Evolutionary conservation across 202 grass and related monocot genomes (phyloP).

Genomic region (Dendrocalamus latiflorus): DNA sequence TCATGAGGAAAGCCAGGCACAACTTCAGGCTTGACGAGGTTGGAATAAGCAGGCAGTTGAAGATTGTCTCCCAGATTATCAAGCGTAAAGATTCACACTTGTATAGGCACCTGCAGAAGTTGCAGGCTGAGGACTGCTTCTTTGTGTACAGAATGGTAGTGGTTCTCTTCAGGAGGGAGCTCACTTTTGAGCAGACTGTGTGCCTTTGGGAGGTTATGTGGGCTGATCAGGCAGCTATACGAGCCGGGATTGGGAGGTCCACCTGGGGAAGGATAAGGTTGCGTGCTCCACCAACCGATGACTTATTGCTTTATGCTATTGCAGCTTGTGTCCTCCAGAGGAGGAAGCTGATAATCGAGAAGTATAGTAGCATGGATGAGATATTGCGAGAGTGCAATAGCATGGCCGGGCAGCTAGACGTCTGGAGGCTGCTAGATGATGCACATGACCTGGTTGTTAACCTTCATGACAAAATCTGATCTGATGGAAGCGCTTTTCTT

Average conservation of each 20-base stretch:
- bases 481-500: slow-evolving; percentile 11
- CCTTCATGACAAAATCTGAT: slow-evolving; percentile 89
- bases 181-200: slow-evolving; percentile 86
- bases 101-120: slow-evolving; percentile 75
- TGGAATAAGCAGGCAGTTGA: slow-evolving; percentile 82
- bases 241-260: slow-evolving; percentile 66
- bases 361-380: slow-evolving; percentile 88
- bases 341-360: slow-evolving; percentile 90
- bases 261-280: slow-evolving; percentile 71
- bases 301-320: slow-evolving; percentile 79
- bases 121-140: slow-evolving; percentile 95
- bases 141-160: slow-evolving; percentile 98
- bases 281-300: slow-evolving; percentile 72
- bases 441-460: slow-evolving; percentile 82
- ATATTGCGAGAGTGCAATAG: slow-evolving; percentile 84
- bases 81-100: slow-evolving; percentile 93
- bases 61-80: slow-evolving; percentile 89
- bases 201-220: slow-evolving; percentile 98
- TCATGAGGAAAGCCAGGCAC: slow-evolving; percentile 89
- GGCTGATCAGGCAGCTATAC: slow-evolving; percentile 86
- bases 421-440: slow-evolving; percentile 95
- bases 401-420: slow-evolving; percentile 81
- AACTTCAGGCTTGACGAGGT: slow-evolving; percentile 93
- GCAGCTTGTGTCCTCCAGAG: slow-evolving; percentile 81
- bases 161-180: slow-evolving; percentile 85